These are phyloP conservation scores for Aspergillus sp. DNA, from an alignment of 2,329 filamentous ascomycete species.

Conservation along the genomic window DNA sequence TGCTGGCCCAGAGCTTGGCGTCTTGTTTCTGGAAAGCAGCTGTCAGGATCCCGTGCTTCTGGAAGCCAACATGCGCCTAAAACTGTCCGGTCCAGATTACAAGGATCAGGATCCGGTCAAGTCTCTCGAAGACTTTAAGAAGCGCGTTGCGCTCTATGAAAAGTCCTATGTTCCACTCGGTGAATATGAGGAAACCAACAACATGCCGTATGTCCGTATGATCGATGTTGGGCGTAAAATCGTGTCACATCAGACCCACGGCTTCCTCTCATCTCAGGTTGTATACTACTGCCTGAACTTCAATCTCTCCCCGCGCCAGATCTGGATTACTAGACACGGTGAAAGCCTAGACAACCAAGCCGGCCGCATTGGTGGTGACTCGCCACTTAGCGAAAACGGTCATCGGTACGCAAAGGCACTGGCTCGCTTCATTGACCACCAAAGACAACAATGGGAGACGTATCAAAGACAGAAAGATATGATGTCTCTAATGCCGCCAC, in stretches of 20 bases:
- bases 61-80: constrained; percentile 95
- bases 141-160: constrained; percentile 89
- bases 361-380: constrained; percentile 90
- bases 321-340: constrained; percentile 97
- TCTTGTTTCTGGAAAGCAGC: constrained; percentile 93
- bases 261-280: constrained; percentile 89
- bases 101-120: constrained; percentile 86
- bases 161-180: constrained; percentile 91
- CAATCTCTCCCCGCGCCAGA: constrained; percentile 91
- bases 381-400: constrained; percentile 79
- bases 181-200: constrained; percentile 84
- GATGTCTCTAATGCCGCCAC: constrained; percentile 82
- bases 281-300: constrained; percentile 96
- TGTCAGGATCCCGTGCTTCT: constrained; percentile 83
- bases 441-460: constrained; percentile 80
- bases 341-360: constrained; percentile 86
- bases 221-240: constrained; percentile 96
- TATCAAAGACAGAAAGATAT: constrained; percentile 79
- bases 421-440: constrained; percentile 79
- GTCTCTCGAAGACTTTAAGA: constrained; percentile 88
- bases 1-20: constrained; percentile 82
- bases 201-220: constrained; percentile 96
- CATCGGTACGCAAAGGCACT: constrained; percentile 78
- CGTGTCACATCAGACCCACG: constrained; percentile 84
- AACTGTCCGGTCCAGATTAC: constrained; percentile 95